Conservation (phyloP, 176 grass and related monocot species). For the Zoysia pacifica region DNA sequence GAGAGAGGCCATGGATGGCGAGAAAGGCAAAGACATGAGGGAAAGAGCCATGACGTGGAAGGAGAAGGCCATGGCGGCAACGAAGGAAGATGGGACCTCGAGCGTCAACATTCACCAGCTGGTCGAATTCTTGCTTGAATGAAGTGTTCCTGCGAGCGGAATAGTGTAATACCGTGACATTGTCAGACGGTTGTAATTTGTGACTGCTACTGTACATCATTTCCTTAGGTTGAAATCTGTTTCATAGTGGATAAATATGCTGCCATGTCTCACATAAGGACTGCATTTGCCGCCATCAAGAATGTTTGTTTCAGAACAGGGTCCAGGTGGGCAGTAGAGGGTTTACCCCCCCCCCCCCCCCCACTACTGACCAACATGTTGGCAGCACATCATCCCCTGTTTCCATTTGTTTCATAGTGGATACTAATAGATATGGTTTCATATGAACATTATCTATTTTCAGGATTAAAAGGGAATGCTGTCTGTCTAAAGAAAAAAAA, state of each 20-base stretch:
- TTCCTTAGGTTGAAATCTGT: background rate
- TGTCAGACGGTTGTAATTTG: background rate
- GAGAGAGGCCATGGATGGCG: constrained; percentile 51
- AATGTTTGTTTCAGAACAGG: too few relatives aligned
- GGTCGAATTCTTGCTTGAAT: background rate
- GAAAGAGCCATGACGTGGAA: constrained; percentile 50
- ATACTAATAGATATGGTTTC: too few relatives aligned
- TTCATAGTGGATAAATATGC: background rate
- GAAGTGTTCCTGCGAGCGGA: background rate
- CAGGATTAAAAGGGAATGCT: background rate
- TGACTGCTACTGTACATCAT: background rate
- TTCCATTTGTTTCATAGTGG: too few relatives aligned
- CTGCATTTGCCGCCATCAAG: too few relatives aligned
- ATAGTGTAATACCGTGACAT: too few relatives aligned
- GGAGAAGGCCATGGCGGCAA: constrained; percentile 40
- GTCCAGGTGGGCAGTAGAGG: too few relatives aligned
- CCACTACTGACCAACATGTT: too few relatives aligned
- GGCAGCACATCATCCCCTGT: too few relatives aligned
- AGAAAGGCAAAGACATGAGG: constrained; percentile 60
- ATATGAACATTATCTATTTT: background rate
- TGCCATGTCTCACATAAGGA: too few relatives aligned
- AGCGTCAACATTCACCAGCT: background rate
- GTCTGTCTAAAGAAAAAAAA: constrained; percentile 1
- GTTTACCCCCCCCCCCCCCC: too few relatives aligned
- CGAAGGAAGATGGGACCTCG: constrained; percentile 1